Evolutionary conservation across 139 green algal species (phyloP).

Genomic region (Chlamydomonas schloesseri): DNA sequence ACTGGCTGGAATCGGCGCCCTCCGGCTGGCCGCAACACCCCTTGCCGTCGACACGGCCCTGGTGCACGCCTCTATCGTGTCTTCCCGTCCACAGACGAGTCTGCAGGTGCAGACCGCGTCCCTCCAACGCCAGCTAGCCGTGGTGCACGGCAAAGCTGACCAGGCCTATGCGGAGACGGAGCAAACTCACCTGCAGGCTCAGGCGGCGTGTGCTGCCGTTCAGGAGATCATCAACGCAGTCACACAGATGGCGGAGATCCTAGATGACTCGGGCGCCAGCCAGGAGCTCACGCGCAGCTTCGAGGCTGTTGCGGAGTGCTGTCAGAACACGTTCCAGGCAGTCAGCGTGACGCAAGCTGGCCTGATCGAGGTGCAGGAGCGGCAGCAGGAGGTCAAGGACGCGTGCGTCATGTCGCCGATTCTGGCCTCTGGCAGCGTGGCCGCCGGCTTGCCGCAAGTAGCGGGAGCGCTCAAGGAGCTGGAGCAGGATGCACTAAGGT

Average conservation of each 20-base stretch:
- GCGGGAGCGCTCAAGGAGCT: neutral
- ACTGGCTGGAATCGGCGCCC: too few relatives aligned
- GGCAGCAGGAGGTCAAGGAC: neutral
- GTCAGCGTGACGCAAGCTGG: neutral
- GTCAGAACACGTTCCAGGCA: neutral
- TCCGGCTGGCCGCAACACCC: too few relatives aligned
- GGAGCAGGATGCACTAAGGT: conserved; percentile 5
- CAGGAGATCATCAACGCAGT: neutral
- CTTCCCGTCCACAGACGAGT: conserved; percentile 20
- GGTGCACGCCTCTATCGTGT: too few relatives aligned
- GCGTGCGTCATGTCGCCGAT: conserved; percentile 6
- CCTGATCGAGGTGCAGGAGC: neutral
- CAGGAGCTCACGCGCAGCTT: conserved; percentile 21
- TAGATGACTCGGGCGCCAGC: neutral
- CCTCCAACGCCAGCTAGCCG: conserved; percentile 12
- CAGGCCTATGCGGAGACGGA: neutral
- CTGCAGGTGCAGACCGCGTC: neutral
- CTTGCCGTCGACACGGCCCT: too few relatives aligned
- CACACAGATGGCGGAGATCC: neutral
- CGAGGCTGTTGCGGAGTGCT: conserved; percentile 8
- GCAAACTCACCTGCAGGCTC: conserved; percentile 6
- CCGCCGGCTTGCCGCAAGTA: neutral
- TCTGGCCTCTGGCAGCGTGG: neutral
- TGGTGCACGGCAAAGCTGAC: neutral
- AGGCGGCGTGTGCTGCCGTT: neutral